Evolutionary conservation across 2,329 filamentous ascomycete species (phyloP).

Genomic region (Apiospora hydei): DNA sequence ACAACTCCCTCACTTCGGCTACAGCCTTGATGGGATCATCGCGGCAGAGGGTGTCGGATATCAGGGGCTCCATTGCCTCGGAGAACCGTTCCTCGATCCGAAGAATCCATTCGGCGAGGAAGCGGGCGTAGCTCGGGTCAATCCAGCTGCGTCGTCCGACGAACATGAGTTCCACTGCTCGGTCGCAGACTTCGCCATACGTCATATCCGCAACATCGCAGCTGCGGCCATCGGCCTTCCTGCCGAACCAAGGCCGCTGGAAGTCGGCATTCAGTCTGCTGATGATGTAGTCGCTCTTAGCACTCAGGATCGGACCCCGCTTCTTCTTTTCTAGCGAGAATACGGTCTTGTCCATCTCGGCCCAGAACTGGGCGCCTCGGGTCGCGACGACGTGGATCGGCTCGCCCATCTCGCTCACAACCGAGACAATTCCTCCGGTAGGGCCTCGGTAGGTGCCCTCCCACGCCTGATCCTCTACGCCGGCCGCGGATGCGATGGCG

Average conservation of each 20-base stretch:
- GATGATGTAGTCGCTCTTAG: constrained; percentile 52
- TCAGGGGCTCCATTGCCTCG: constrained; percentile 22
- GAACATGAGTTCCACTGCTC: constrained; percentile 55
- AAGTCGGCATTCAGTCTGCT: constrained; percentile 54
- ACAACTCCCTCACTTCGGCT: constrained; percentile 22
- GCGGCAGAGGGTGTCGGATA: constrained; percentile 20
- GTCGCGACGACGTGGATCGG: constrained; percentile 49
- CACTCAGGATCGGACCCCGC: constrained; percentile 49
- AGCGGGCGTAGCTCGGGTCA: constrained; percentile 39
- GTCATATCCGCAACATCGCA: constrained; percentile 57
- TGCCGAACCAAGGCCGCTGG: constrained; percentile 57
- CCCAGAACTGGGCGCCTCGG: constrained; percentile 46
- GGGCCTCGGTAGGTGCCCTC: constrained; percentile 51
- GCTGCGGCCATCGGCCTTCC: constrained; percentile 48
- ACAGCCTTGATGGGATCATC: constrained; percentile 21
- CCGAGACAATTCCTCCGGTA: constrained; percentile 40
- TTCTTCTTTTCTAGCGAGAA: constrained; percentile 43
- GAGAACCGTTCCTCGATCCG: constrained; percentile 34
- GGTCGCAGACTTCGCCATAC: constrained; percentile 51
- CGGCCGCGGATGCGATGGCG: constrained; percentile 51
- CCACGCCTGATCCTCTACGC: constrained; percentile 52
- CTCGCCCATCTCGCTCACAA: constrained; percentile 46
- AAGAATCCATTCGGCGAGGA: constrained; percentile 36
- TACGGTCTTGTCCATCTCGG: constrained; percentile 45
- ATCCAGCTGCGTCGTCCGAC: constrained; percentile 47